Evolutionary conservation across 768 basidiomycete species (phyloP).

Genomic region (Suillus hirtellus): DNA sequence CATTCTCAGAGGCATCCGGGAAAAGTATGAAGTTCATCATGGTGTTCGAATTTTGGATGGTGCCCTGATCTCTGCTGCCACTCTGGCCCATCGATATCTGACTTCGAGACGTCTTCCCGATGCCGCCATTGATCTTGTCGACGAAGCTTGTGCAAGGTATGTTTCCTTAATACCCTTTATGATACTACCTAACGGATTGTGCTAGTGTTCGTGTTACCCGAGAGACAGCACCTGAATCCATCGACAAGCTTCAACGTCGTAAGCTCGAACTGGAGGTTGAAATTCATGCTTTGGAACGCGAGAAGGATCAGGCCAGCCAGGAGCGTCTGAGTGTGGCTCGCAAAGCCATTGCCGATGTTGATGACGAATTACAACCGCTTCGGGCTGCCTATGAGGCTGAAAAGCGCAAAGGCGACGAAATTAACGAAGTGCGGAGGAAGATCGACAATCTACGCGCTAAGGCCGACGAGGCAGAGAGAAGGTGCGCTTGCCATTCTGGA

Average conservation of each 20-base stretch:
- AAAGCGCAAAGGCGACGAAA: constrained; percentile 78
- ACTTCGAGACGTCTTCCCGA: constrained; percentile 80
- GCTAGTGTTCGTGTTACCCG: constrained; percentile 85
- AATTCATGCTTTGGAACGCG: constrained; percentile 90
- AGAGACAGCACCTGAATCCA: constrained; percentile 91
- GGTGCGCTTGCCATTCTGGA: constrained; percentile 42
- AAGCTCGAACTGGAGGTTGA: constrained; percentile 94
- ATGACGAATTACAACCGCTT: constrained; percentile 81
- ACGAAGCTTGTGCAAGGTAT: constrained; percentile 88
- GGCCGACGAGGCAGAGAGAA: constrained; percentile 89
- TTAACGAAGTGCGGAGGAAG: constrained; percentile 70
- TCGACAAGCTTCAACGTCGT: constrained; percentile 86
- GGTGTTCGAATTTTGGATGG: constrained; percentile 88
- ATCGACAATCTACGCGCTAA: constrained; percentile 93
- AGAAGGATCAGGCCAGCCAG: constrained; percentile 87
- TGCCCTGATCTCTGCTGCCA: constrained; percentile 86
- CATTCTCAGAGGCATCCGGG: constrained; percentile 91
- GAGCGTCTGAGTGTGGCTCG: constrained; percentile 73
- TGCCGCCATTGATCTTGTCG: constrained; percentile 88
- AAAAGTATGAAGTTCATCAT: constrained; percentile 92
- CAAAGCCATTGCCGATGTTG: constrained; percentile 80
- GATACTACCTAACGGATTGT: constrained; percentile 11
- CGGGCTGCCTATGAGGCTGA: constrained; percentile 86
- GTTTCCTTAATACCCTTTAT: constrained; percentile 16
- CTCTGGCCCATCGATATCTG: constrained; percentile 91